Evolutionary conservation across 1,284 basidiomycete species (phyloP), one percentile per base, ranked within the genome.

Genomic region (Cryptococcus sp.): DNA sequence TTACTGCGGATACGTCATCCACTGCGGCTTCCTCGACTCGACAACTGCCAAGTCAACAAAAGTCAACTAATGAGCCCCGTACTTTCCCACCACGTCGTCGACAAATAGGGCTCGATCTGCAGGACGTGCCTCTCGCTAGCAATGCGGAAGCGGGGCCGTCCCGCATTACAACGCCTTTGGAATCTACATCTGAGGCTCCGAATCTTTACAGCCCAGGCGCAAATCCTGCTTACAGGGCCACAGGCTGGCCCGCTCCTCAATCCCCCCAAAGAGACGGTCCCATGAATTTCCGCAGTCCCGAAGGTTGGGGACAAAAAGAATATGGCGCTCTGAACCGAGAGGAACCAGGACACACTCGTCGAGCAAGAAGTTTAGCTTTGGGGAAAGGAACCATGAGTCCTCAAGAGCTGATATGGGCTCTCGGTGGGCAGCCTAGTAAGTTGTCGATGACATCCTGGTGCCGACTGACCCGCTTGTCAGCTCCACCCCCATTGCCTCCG

Each of bases 331-430:
- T 51, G 25, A 26, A 26, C 19, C 43, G 23, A 25, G 48, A 46
- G 46, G 58, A 54, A 38, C n/a, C 25, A 6, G 68, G 67, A 1
- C 69, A 74, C 56, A 58, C 57, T 1, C 60, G 70, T 10, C 59
- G 68, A 25, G 49, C 70, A 2, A 68, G 67, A 44, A 74, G 72
- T 59, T 54, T 74, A 23, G 75, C 70, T 2, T 43, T 77, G 17
- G 70, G 69, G 0, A 72, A 73, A 50, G 70, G 68, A 0, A 62
- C 58, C 0, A 65, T 74, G 61, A 74, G 68, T 54, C 69, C 74
- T 16, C 75, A 77, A 58, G 74, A 77, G 56, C 63, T 76, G 62
- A 68, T 78, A 3, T 75, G 74, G 75, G 72, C 74, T 1, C 47
- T 75, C 37, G 65, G 65, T 15, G 68, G 68, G 3, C 59, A 62